Percentiles rank a stretch among this genome's conserved stretches.
Evolutionary conservation across 768 basidiomycete species (phyloP).

Genomic region (Cystoderma amianthinum): DNA sequence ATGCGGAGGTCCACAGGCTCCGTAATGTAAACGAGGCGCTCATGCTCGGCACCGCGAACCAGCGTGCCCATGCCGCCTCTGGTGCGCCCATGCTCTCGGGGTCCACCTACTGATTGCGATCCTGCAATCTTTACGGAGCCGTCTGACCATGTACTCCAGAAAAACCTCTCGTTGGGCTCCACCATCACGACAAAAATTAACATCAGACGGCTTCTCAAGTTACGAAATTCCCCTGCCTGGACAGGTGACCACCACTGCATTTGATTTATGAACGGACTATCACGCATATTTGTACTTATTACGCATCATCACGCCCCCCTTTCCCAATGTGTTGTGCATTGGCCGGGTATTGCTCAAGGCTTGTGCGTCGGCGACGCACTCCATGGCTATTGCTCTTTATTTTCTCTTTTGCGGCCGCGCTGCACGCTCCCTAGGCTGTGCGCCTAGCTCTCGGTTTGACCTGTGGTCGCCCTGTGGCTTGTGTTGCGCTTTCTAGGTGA

Average conservation of each 20-base stretch:
- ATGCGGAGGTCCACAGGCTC: constrained; percentile 75
- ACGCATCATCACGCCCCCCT: constrained; percentile 31
- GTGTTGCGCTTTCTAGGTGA: constrained; percentile 7
- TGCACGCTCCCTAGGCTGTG: constrained; percentile 28
- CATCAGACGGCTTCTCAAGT: constrained; percentile 24
- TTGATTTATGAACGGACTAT: constrained; percentile 49
- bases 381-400: constrained; percentile 18
- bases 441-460: constrained; percentile 22
- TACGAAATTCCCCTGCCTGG: constrained; percentile 51
- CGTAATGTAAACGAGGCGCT: constrained; percentile 84
- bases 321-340: constrained; percentile 15
- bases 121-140: constrained; percentile 19
- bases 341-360: constrained; percentile 24
- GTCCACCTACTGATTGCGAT: constrained; percentile 33
- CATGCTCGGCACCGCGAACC: constrained; percentile 80
- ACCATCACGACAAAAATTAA: constrained; percentile 11
- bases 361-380: constrained; percentile 28
- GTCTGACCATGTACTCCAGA: constrained; percentile 21
- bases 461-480: constrained; percentile 30
- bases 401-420: constrained; percentile 51
- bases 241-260: constrained; percentile 38
- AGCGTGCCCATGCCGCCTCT: constrained; percentile 45
- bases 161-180: constrained; percentile 13
- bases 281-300: constrained; percentile 37
- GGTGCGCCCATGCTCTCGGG: constrained; percentile 44